These are phyloP conservation scores for Posidonia oceanica DNA, from an alignment of 116 monocot genomes.

Conservation along the genomic window DNA sequence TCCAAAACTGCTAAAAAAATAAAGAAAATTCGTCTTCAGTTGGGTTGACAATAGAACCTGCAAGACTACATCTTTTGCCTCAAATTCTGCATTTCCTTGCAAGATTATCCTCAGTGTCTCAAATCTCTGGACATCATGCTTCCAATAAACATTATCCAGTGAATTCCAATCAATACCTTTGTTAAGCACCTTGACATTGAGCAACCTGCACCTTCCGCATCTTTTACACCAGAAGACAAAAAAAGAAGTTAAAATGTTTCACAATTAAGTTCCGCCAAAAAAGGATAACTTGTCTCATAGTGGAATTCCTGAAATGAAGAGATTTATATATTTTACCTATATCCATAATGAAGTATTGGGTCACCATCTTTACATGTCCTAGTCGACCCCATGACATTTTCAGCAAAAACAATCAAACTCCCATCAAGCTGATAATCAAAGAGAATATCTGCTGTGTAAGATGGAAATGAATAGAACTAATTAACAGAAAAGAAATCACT, in stretches of 20 bases:
- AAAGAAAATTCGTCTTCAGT: background rate
- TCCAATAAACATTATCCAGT: slow-evolving; percentile 82
- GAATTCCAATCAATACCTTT: slow-evolving; percentile 72
- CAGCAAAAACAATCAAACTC: slow-evolving; percentile 63
- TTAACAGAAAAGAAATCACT: background rate
- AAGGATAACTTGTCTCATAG: too few relatives aligned
- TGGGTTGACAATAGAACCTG: slow-evolving; percentile 14
- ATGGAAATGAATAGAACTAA: background rate
- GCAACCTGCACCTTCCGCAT: slow-evolving; percentile 78
- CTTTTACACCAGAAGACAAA: slow-evolving; percentile 19
- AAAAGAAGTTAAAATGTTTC: background rate
- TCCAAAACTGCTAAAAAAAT: background rate
- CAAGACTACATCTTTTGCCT: slow-evolving; percentile 64
- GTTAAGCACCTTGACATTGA: slow-evolving; percentile 73
- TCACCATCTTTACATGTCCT: slow-evolving; percentile 29
- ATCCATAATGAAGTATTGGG: slow-evolving; percentile 67
- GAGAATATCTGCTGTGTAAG: background rate
- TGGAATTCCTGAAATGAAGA: too few relatives aligned
- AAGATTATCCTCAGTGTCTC: slow-evolving; percentile 63
- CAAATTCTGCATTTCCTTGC: slow-evolving; percentile 95
- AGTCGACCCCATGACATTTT: slow-evolving; percentile 75
- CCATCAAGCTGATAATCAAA: slow-evolving; percentile 61
- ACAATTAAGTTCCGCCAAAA: too few relatives aligned
- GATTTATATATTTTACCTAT: slow-evolving; percentile 29
- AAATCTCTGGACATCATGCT: slow-evolving; percentile 66